A percentile compares a stretch with the other conserved stretches of the same genome.
phyloP scores from a whole-genome alignment of 257 asterid genomes.

The Perilla frutescens region DNA sequence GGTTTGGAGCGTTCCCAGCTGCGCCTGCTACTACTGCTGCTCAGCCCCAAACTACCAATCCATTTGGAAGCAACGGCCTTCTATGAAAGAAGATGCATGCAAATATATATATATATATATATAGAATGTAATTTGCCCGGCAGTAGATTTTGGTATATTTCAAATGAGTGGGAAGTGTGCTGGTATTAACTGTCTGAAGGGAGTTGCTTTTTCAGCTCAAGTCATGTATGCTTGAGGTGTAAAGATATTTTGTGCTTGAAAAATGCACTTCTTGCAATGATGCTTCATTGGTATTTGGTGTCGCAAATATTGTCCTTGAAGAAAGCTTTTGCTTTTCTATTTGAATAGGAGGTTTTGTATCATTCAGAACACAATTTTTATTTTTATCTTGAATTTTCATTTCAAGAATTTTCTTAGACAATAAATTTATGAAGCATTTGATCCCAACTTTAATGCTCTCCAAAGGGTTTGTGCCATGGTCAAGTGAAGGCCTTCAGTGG shows the following conservation, averaged over 20 bases:
- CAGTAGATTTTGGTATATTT: constrained; percentile 47
- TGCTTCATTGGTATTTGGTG: background rate
- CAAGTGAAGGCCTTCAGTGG: no score
- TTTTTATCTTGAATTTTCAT: no score
- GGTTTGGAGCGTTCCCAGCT: constrained; percentile 66
- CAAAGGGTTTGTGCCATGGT: background rate
- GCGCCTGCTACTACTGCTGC: constrained; percentile 39
- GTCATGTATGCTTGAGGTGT: constrained; percentile 43
- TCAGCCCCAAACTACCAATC: constrained; percentile 71
- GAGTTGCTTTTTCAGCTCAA: constrained; percentile 35
- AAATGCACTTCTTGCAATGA: constrained; percentile 31
- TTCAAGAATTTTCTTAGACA: no score
- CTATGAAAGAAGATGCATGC: constrained; percentile 45
- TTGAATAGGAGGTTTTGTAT: background rate
- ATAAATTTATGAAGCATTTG: background rate
- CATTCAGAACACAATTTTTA: no score
- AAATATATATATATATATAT: constrained; percentile 41
- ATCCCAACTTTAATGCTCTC: background rate
- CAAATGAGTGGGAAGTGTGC: constrained; percentile 41
- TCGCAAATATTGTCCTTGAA: background rate
- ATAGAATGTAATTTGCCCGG: constrained; percentile 43
- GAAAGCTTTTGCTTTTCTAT: background rate
- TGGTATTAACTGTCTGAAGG: constrained; percentile 22
- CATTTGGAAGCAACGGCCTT: constrained; percentile 74
- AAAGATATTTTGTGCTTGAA: constrained; percentile 41